A percentile compares a stretch with the other conserved stretches of the same genome.
Conservation (phyloP, 768 basidiomycete genomes). For the Mrakia hoshinonis region DNA sequence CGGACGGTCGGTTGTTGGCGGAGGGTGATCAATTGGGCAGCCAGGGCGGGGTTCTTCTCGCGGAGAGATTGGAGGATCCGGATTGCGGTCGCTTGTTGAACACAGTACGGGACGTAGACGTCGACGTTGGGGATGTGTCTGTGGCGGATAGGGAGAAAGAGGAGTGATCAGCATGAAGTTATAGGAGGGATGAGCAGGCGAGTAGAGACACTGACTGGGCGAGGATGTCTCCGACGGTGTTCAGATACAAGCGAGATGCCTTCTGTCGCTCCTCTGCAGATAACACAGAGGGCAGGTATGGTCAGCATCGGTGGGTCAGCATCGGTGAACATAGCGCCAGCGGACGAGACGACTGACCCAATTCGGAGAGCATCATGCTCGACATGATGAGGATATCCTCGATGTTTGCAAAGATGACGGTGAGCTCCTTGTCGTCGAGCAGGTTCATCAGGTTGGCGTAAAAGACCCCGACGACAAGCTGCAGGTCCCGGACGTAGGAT, state of each 20-base stretch:
- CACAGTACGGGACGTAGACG: constrained; percentile 64
- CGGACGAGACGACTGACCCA: constrained; percentile 8
- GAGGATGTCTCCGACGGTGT: constrained; percentile 77
- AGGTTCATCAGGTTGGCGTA: constrained; percentile 67
- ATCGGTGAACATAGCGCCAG: too few relatives aligned
- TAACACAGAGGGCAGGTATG: background rate
- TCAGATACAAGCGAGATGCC: constrained; percentile 81
- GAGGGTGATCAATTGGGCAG: constrained; percentile 42
- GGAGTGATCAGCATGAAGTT: too few relatives aligned
- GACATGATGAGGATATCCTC: constrained; percentile 51
- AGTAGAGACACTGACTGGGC: background rate
- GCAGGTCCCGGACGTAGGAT: constrained; percentile 81
- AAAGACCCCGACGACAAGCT: constrained; percentile 87
- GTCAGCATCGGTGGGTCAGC: background rate
- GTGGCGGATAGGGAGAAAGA: background rate
- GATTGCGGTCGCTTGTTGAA: constrained; percentile 72
- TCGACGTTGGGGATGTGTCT: constrained; percentile 27
- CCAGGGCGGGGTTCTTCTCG: constrained; percentile 56
- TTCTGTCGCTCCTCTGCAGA: constrained; percentile 71
- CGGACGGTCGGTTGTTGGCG: constrained; percentile 69
- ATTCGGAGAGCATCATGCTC: constrained; percentile 25
- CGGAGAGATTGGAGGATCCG: constrained; percentile 66
- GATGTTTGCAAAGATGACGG: constrained; percentile 67
- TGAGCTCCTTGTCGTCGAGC: constrained; percentile 65
- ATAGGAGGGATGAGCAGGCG: background rate